Evolutionary conservation across 768 basidiomycete species (phyloP), one percentile per base, ranked within the genome.

Genomic region (Phanerochaete carnosa): DNA sequence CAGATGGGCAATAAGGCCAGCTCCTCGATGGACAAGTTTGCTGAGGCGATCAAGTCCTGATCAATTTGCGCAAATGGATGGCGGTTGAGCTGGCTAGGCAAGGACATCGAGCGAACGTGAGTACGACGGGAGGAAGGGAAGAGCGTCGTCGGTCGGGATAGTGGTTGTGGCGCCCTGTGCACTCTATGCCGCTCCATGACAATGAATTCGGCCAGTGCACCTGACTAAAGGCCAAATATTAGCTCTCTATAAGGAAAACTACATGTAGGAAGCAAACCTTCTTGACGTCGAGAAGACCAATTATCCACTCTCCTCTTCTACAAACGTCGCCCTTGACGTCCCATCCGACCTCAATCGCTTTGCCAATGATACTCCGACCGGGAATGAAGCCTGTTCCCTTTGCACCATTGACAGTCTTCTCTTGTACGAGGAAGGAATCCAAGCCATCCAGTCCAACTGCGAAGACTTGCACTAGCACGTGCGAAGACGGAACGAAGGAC

Each of bases 171-270:
- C 9, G 89, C 83, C 16, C 89, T 82, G 62, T 88, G 84, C 1
- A 95, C 73, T 15, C 90, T 84, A 67, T 87, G 89, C 29, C 90
- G 84, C 68, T 96, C 92, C 25, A 88, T 81, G 26, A 92, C 78
- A 61, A 96, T 83, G 75, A 93, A 96, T 74, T 97, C 92, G n/a
- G 92, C 81, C 23, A 96, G 80, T 6, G 91, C 91, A 52, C 95
- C 94, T 65, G 85, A 88, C 92, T 94, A 64, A 23, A 32, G 45
- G 56, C 16, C 9, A 30, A 54, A 46, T 26, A n/a, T 50, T 28
- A 52, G 51, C 30, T 22, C 37, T 26, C 19, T 37, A 61, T 66
- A 39, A 70, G 65, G 16, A 54, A 25, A 66, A 62, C 45, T 56
- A 12, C 37, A 25, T 13, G 50, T 57, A 13, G 29, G 58, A 62